A percentile compares a stretch with the other conserved stretches of the same genome.
These are phyloP conservation scores for Xylariaceae sp. DNA, from an alignment of 2,329 filamentous ascomycete genomes.

Conservation along the genomic window DNA sequence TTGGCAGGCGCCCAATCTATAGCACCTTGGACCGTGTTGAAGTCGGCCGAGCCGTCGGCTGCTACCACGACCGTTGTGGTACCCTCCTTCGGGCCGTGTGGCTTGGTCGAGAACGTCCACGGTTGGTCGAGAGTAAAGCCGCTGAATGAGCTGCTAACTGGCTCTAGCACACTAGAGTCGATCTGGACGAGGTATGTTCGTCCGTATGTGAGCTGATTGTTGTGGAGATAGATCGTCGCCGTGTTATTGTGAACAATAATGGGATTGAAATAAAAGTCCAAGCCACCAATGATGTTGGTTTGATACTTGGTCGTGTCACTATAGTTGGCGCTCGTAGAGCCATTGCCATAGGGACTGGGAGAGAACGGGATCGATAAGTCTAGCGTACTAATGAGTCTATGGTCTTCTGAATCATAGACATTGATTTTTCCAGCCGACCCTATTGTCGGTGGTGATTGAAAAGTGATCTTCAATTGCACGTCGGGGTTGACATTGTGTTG, in stretches of 20 bases:
- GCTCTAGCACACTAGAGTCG: conserved; percentile 6
- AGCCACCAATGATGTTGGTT: conserved; percentile 16
- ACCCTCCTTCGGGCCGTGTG: neutral
- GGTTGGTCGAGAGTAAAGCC: conserved; percentile 9
- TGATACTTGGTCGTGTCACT: conserved; percentile 17
- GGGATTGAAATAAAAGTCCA: conserved; percentile 16
- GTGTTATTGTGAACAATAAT: conserved; percentile 13
- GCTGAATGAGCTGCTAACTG: neutral
- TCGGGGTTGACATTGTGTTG: conserved; percentile 12
- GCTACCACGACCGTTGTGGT: conserved; percentile 9
- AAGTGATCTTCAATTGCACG: conserved; percentile 9
- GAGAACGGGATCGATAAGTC: conserved; percentile 15
- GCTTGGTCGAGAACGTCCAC: conserved; percentile 14
- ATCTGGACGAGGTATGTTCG: conserved; percentile 13
- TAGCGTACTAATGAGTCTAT: conserved; percentile 9
- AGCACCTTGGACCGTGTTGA: conserved; percentile 14
- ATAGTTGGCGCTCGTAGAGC: conserved; percentile 12
- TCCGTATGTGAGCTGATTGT: conserved; percentile 14
- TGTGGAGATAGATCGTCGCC: conserved; percentile 15
- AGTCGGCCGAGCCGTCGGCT: conserved; percentile 12
- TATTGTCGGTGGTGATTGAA: conserved; percentile 9
- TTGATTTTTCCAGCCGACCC: conserved; percentile 13
- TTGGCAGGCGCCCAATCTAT: conserved; percentile 16
- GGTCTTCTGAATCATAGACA: conserved; percentile 12
- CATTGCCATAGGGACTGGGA: conserved; percentile 14